Evolutionary conservation across 495 filamentous ascomycete genomes (phyloP).

Genomic region (Parachaetomium inaequale): DNA sequence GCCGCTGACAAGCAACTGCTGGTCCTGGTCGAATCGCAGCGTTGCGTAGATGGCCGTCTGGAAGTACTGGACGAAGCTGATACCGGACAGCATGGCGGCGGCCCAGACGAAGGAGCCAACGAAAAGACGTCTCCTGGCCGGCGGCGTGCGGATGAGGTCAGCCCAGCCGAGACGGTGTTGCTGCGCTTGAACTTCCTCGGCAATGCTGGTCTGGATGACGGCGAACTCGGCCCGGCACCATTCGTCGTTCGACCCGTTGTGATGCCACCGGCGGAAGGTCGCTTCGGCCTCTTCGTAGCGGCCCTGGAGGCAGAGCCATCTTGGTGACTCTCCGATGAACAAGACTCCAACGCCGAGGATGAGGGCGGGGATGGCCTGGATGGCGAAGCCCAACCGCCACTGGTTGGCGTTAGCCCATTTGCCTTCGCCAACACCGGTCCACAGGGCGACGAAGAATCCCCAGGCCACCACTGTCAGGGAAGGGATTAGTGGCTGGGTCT

Average conservation of each 20-base stretch:
- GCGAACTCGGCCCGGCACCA: constrained; percentile 46
- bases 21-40: constrained; percentile 44
- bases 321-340: constrained; percentile 54
- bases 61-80: constrained; percentile 53
- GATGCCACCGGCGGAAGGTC: constrained; percentile 44
- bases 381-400: constrained; percentile 56
- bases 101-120: constrained; percentile 53
- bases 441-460: constrained; percentile 47
- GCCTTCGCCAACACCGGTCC: constrained; percentile 41
- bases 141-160: constrained; percentile 42
- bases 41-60: constrained; percentile 49
- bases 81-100: constrained; percentile 52
- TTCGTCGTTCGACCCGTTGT: constrained; percentile 43
- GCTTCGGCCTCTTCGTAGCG: constrained; percentile 42
- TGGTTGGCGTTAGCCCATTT: constrained; percentile 37
- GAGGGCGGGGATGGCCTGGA: constrained; percentile 50
- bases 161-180: constrained; percentile 42
- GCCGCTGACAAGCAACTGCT: constrained; percentile 51
- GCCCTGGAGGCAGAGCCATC: constrained; percentile 55
- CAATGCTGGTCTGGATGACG: constrained; percentile 45
- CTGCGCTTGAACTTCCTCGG: constrained; percentile 36
- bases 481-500: background rate
- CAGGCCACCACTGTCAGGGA: constrained; percentile 48
- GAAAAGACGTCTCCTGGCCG: constrained; percentile 48
- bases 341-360: constrained; percentile 48